phyloP scores from a whole-genome alignment of 192 early-diverging fungal genomes.

The Dissophora ornata region DNA sequence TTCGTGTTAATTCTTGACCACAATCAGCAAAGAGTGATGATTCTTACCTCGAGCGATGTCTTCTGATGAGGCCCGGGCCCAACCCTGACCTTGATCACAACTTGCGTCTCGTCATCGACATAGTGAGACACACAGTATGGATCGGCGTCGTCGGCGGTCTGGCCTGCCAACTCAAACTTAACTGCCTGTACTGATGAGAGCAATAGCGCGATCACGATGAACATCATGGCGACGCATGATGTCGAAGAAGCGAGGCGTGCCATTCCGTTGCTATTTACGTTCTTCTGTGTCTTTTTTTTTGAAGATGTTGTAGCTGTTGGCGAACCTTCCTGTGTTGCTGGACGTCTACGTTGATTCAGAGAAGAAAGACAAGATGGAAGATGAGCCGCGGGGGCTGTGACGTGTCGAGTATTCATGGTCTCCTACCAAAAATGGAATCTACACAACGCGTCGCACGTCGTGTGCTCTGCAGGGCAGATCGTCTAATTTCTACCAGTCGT shows the following conservation, averaged over 20 bases:
- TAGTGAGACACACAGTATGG: conserved; percentile 84
- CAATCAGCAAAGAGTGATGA: too few species aligned
- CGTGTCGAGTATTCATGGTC: too few species aligned
- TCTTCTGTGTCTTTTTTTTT: conserved; percentile 4
- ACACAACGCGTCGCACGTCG: too few species aligned
- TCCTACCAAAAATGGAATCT: too few species aligned
- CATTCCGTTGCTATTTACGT: conserved; percentile 19
- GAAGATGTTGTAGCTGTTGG: too few species aligned
- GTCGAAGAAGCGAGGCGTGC: conserved; percentile 17
- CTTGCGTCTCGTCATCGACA: conserved; percentile 75
- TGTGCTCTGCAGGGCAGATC: too few species aligned
- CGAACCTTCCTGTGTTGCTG: too few species aligned
- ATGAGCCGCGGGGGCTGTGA: too few species aligned
- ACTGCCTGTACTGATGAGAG: conserved; percentile 58
- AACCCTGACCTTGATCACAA: conserved; percentile 76
- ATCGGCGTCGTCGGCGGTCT: conserved; percentile 50
- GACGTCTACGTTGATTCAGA: too few species aligned
- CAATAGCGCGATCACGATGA: conserved; percentile 4
- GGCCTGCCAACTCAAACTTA: conserved; percentile 85
- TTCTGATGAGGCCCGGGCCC: conserved; percentile 78
- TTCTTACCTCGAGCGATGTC: conserved; percentile 73
- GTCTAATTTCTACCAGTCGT: too few species aligned
- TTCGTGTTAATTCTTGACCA: too few species aligned
- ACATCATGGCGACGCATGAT: conserved; percentile 16
- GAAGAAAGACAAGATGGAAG: too few species aligned